A percentile compares a stretch with the other conserved stretches of the same genome.
These are phyloP conservation scores for Solanum ossicruentum DNA, from an alignment of 257 asterid genomes.

Conservation along the genomic window DNA sequence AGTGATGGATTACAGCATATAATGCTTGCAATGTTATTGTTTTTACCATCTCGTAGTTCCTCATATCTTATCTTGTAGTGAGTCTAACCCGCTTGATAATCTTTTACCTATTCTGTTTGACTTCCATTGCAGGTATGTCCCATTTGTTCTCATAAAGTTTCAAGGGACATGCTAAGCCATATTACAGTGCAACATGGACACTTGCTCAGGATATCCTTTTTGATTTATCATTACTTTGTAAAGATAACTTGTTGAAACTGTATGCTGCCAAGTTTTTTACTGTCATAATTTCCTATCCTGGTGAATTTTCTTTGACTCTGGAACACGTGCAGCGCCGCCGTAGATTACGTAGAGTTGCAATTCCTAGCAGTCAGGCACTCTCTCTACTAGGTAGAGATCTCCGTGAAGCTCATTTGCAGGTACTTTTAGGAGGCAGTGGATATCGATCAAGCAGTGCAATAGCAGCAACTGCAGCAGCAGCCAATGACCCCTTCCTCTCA, in stretches of 20 bases:
- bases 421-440: slow-evolving; percentile 61
- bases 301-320: slow-evolving; percentile 30
- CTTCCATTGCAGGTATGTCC: slow-evolving; percentile 58
- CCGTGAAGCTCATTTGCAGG: slow-evolving; percentile 77
- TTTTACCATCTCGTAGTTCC: not conserved
- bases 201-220: slow-evolving; percentile 67
- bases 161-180: slow-evolving; percentile 59
- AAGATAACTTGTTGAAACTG: not conserved
- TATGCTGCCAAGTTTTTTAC: not conserved
- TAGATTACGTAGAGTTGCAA: slow-evolving; percentile 52
- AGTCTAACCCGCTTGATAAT: not conserved
- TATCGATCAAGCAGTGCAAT: slow-evolving; percentile 38
- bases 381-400: slow-evolving; percentile 77
- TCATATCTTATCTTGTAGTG: not conserved
- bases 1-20: not conserved
- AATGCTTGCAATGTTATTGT: not conserved
- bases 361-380: slow-evolving; percentile 61
- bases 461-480: slow-evolving; percentile 25
- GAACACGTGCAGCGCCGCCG: slow-evolving; percentile 57
- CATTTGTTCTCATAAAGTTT: slow-evolving; percentile 62
- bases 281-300: not conserved
- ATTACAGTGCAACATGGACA: slow-evolving; percentile 72
- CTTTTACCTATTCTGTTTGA: not conserved
- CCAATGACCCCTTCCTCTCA: slow-evolving; percentile 47
- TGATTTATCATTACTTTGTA: not conserved